A percentile compares a stretch with the other conserved stretches of the same genome.
Evolutionary conservation across 352 stramenopile genomes (phyloP).

Genomic region (Pythium pyrilobum): DNA sequence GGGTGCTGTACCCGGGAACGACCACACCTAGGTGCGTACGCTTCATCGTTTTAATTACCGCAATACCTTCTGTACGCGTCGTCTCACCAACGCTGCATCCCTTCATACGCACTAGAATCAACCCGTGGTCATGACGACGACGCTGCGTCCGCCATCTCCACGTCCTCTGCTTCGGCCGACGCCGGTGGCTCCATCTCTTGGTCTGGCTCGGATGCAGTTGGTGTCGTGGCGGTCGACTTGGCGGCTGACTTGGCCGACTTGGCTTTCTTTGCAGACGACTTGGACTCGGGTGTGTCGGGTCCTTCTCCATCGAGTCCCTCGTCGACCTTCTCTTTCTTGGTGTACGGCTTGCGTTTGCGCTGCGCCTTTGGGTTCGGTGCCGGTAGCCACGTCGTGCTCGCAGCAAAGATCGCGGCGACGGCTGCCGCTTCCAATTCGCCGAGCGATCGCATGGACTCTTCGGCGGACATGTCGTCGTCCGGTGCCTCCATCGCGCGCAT

Average conservation of each 20-base stretch:
- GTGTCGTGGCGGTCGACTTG: not conserved
- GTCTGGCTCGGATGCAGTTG: not conserved
- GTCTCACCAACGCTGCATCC: too few species aligned
- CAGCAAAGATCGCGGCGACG: constrained; percentile 21
- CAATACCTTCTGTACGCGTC: too few species aligned
- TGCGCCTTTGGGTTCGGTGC: constrained; percentile 29
- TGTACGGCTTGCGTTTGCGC: constrained; percentile 67
- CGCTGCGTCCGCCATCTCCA: constrained; percentile 11
- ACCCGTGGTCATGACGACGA: not conserved
- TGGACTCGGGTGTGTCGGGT: constrained; percentile 4
- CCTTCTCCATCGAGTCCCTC: not conserved
- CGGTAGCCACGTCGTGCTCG: constrained; percentile 13
- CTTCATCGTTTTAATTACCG: too few species aligned
- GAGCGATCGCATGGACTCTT: constrained; percentile 28
- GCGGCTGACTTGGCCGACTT: constrained; percentile 46
- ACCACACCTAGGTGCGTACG: too few species aligned
- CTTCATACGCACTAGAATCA: too few species aligned
- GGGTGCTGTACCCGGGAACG: too few species aligned
- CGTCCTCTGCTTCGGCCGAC: constrained; percentile 2
- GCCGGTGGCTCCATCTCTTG: constrained; percentile 7
- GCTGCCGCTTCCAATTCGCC: constrained; percentile 24
- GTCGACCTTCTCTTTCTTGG: constrained; percentile 49
- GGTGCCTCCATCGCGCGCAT: constrained; percentile 16
- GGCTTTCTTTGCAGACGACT: constrained; percentile 14
- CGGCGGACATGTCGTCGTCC: constrained; percentile 24